Conservation (phyloP, 2,329 filamentous ascomycete species). For the Chrysoporthe austroafricana region DNA sequence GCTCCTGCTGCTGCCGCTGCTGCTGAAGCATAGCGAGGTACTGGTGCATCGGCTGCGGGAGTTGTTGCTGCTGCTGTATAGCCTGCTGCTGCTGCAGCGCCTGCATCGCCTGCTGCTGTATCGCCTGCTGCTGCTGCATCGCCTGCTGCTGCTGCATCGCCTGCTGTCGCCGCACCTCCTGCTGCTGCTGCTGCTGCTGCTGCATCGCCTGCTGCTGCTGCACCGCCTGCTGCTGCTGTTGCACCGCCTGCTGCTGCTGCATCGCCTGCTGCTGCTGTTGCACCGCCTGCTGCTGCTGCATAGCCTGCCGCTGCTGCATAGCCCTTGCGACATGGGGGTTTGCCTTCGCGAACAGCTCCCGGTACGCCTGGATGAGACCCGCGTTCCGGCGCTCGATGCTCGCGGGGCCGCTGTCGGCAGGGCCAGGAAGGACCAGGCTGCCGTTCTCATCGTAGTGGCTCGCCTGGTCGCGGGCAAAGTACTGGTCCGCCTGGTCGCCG, state of each 20-base stretch:
- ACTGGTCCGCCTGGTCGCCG: conserved; percentile 29
- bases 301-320: neutral
- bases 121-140: neutral
- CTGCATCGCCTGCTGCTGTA: neutral
- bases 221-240: neutral
- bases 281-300: neutral
- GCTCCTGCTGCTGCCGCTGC: neutral
- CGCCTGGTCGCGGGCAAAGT: conserved; percentile 34
- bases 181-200: conserved; percentile 15
- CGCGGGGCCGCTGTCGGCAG: neutral
- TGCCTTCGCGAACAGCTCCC: conserved; percentile 4
- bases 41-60: neutral
- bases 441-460: conserved; percentile 22
- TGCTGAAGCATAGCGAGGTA: neutral
- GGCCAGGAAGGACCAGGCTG: neutral
- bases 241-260: neutral
- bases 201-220: conserved; percentile 18
- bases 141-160: neutral
- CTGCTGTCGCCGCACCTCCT: conserved; percentile 10
- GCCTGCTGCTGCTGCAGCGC: neutral
- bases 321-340: neutral
- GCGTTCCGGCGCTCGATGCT: conserved; percentile 30
- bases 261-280: conserved; percentile 1
- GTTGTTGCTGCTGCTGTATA: conserved; percentile 6
- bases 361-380: conserved; percentile 27